Base-by-base conservation (phyloP, 1,284 basidiomycete species). In the Cryptococcus hybrid region DNA sequence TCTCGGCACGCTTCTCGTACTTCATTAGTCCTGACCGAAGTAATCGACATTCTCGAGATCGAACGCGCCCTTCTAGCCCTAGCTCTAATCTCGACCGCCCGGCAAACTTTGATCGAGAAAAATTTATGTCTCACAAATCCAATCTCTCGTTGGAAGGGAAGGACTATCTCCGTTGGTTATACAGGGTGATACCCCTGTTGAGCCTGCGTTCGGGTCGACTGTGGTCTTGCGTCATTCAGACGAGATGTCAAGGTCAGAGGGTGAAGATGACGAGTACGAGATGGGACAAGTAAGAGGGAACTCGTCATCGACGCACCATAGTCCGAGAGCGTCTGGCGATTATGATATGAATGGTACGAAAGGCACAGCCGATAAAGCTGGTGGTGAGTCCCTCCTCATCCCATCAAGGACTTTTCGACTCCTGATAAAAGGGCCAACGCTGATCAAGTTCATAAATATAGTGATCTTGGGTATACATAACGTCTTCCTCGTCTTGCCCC, bases 391-490 rank as follows among this genome's bases (percentile, higher is more conserved):
- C 24, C 24, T 24, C 24, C 1, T 24, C 24, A 24, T 24, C 24
- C 24, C 24, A n/a, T n/a, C n/a, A n/a, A n/a, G n/a, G n/a, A n/a
- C n/a, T n/a, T n/a, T n/a, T 24, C 24, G 24, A 24, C 24, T 24
- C 24, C 24, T 3, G 24, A 24, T 24, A 24, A 24, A 24, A 24
- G 24, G 24, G 24, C 24, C 24, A 24, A 3, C 24, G 24, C 24
- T 24, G 24, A 24, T 24, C 1, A 24, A 24, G 24, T 24, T 24
- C 24, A 24, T 24, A 24, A 24, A 24, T 24, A 24, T 24, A 24
- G 86, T 91, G 37, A 92, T 95, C 57, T 79, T 95, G 54, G 91
- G 91, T 40, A 93, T 94, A 56, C 91, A 94, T 75, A 96, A 94
- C 67, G 83, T 95, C 54, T 93, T 89, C 72, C 82, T 95, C 62